These are phyloP conservation scores for Phanerochaete carnosa DNA, from an alignment of 768 basidiomycete species.

Conservation along the genomic window DNA sequence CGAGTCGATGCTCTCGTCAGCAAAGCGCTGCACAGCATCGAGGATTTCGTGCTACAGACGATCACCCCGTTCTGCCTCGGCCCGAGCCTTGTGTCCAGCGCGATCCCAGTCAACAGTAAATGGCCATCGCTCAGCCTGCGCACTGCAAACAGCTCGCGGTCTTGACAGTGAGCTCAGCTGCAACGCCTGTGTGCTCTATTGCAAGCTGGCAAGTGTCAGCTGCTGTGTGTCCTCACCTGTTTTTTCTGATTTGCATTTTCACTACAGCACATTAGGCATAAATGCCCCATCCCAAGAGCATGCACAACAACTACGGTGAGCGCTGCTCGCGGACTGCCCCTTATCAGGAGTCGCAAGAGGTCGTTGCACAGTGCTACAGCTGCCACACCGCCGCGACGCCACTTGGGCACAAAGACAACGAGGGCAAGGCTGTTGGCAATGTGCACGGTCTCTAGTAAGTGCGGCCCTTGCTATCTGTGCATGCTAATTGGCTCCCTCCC, in stretches of 20 bases:
- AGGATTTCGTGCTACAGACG: slow-evolving; percentile 46
- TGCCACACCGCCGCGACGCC: slow-evolving; percentile 89
- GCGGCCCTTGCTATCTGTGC: slow-evolving; percentile 64
- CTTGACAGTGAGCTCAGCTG: slow-evolving; percentile 88
- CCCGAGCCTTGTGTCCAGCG: slow-evolving; percentile 47
- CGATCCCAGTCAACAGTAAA: slow-evolving; percentile 25
- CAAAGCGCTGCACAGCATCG: slow-evolving; percentile 35
- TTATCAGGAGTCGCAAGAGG: slow-evolving; percentile 68
- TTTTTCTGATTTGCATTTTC: background rate
- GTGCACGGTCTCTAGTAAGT: too few relatives aligned
- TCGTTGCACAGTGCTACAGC: slow-evolving; percentile 85
- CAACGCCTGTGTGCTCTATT: slow-evolving; percentile 86
- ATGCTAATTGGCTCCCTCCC: slow-evolving; percentile 6
- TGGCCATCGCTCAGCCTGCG: slow-evolving; percentile 62
- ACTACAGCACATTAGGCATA: slow-evolving; percentile 75
- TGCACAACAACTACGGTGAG: too few relatives aligned
- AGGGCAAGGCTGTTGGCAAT: slow-evolving; percentile 89
- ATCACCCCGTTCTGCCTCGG: slow-evolving; percentile 58
- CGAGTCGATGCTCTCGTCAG: too few relatives aligned
- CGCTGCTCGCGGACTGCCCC: slow-evolving; percentile 60
- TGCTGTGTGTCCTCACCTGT: background rate
- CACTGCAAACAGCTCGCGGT: slow-evolving; percentile 51
- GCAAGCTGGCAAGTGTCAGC: slow-evolving; percentile 53
- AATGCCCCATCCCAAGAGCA: slow-evolving; percentile 83
- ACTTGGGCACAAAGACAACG: slow-evolving; percentile 88